Conservation (phyloP, 208 protist genomes). For the Wallacemonas sp. region DNA sequence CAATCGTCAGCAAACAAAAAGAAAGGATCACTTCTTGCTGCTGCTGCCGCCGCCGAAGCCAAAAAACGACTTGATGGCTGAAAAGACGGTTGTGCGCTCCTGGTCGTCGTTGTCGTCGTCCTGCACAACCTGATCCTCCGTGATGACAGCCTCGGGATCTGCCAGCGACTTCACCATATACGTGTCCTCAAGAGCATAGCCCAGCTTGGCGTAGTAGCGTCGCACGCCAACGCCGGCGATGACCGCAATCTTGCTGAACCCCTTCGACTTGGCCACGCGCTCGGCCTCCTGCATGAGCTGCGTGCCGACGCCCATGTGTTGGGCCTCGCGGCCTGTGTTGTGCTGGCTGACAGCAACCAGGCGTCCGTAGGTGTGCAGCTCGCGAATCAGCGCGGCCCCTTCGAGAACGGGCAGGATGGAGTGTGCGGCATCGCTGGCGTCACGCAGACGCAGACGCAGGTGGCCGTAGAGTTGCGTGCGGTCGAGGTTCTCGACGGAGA, state of each 20-base stretch:
- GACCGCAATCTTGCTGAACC: constrained; percentile 93
- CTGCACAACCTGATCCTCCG: constrained; percentile 70
- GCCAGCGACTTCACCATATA: constrained; percentile 86
- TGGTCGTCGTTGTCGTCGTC: constrained; percentile 85
- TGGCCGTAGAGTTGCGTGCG: constrained; percentile 88
- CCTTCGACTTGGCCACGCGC: constrained; percentile 91
- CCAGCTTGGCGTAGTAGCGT: constrained; percentile 98
- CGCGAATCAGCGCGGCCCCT: constrained; percentile 95
- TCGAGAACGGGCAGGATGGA: constrained; percentile 90
- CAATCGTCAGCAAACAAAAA: background rate
- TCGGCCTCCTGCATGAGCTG: constrained; percentile 98
- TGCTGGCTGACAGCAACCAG: constrained; percentile 68
- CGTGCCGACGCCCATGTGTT: constrained; percentile 98
- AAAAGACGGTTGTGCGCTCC: constrained; percentile 33
- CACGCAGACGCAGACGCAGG: constrained; percentile 82
- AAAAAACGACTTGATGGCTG: constrained; percentile 64
- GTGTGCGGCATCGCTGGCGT: constrained; percentile 51
- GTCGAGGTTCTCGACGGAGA: constrained; percentile 83
- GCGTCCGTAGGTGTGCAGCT: constrained; percentile 98
- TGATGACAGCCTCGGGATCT: constrained; percentile 44
- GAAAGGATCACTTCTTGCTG: constrained; percentile 1
- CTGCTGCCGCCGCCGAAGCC: constrained; percentile 37
- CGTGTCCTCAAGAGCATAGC: constrained; percentile 91
- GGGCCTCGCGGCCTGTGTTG: constrained; percentile 92
- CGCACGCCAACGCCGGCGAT: constrained; percentile 98